phyloP scores from a whole-genome alignment of 768 basidiomycete species.

The Gloeophyllum trabeum region DNA sequence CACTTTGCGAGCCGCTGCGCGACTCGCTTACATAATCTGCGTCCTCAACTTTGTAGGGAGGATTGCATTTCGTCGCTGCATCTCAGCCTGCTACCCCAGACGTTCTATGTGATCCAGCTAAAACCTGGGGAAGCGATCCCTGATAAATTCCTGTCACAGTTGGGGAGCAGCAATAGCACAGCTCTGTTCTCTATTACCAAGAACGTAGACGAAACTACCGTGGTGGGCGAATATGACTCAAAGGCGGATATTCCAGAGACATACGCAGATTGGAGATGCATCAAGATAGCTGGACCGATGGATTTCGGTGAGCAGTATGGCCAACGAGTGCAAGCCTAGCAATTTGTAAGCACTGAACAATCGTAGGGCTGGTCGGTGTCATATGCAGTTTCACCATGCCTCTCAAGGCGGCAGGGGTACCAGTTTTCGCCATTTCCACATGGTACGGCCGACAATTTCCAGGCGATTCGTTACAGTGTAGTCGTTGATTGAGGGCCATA shows the following conservation, averaged over 20 bases:
- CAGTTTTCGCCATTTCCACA: slow-evolving; percentile 52
- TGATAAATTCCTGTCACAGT: not conserved
- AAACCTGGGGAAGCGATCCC: slow-evolving; percentile 14
- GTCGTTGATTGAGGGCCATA: not conserved
- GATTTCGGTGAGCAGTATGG: slow-evolving; percentile 35
- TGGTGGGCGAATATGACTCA: slow-evolving; percentile 36
- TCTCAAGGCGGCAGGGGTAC: slow-evolving; percentile 36
- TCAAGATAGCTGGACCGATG: slow-evolving; percentile 58
- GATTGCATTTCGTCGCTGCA: too few species aligned
- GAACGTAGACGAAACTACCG: slow-evolving; percentile 49
- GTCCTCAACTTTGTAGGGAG: too few species aligned
- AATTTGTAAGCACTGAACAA: slow-evolving; percentile 2
- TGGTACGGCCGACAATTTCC: slow-evolving; percentile 27
- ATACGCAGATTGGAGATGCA: slow-evolving; percentile 38
- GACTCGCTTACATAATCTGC: too few species aligned
- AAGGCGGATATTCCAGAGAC: slow-evolving; percentile 17
- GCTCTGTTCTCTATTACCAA: slow-evolving; percentile 42
- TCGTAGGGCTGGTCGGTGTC: slow-evolving; percentile 42
- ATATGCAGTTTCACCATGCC: slow-evolving; percentile 42
- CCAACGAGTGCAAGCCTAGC: not conserved
- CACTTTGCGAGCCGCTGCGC: too few species aligned
- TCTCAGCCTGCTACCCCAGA: slow-evolving; percentile 30
- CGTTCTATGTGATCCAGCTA: slow-evolving; percentile 36
- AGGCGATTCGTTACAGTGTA: not conserved
- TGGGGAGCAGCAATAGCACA: not conserved